Evolutionary conservation across 2,329 filamentous ascomycete genomes (phyloP).

Genomic region (Cyphellophora attinorum): DNA sequence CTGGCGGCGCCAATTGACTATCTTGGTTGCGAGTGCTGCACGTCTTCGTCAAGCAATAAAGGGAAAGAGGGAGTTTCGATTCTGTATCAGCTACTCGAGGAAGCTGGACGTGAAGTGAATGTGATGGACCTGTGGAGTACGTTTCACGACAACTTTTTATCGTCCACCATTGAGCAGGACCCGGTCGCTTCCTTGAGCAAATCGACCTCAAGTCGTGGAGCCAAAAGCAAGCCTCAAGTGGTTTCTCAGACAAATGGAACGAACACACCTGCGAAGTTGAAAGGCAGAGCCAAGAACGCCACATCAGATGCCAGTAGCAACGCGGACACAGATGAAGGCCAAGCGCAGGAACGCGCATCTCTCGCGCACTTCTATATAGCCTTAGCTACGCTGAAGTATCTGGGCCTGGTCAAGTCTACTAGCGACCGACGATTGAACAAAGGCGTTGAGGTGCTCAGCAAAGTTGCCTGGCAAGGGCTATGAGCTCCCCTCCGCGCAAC

Average conservation of each 20-base stretch:
- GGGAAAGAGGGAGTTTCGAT: slow-evolving; percentile 24
- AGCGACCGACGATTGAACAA: slow-evolving; percentile 48
- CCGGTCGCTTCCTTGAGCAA: slow-evolving; percentile 34
- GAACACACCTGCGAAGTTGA: slow-evolving; percentile 25
- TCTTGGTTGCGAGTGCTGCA: slow-evolving; percentile 45
- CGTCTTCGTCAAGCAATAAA: not conserved
- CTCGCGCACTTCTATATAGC: slow-evolving; percentile 76
- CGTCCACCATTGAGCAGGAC: slow-evolving; percentile 27
- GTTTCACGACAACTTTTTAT: slow-evolving; percentile 28
- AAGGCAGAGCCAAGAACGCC: not conserved
- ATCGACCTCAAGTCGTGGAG: not conserved
- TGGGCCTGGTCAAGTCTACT: slow-evolving; percentile 77
- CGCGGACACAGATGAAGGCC: slow-evolving; percentile 21
- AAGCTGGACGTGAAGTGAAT: slow-evolving; percentile 53
- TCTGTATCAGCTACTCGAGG: slow-evolving; percentile 53
- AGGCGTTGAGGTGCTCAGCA: slow-evolving; percentile 85
- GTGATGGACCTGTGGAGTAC: slow-evolving; percentile 53
- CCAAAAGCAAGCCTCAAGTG: not conserved
- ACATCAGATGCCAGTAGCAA: slow-evolving; percentile 14
- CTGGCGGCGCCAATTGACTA: slow-evolving; percentile 52
- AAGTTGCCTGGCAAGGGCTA: slow-evolving; percentile 65
- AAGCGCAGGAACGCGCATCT: slow-evolving; percentile 5
- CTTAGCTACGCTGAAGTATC: slow-evolving; percentile 70
- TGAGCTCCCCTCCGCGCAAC: no score
- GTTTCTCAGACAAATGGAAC: slow-evolving; percentile 22